Base-by-base conservation (phyloP, 192 early-diverging fungal genomes). In the Rhizoclosmatium sp. region DNA sequence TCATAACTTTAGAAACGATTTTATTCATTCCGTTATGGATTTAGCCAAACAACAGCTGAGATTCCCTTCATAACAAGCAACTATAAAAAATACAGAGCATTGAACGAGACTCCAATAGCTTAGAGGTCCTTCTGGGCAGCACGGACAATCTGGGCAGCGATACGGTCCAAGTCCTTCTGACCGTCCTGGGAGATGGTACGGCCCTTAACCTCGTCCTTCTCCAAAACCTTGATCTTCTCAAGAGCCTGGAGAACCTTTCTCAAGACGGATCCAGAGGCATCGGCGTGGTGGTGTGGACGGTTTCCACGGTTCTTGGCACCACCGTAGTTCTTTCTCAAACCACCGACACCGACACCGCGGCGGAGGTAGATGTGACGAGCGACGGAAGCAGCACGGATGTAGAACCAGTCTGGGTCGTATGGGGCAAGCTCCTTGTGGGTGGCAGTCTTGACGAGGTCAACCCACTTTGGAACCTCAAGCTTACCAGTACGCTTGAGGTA, bases 341-440 rank as follows among this genome's bases (percentile, higher is more conserved):
- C 95, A 86, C 97, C 98, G 73, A 98, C 91, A 85, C 98, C 98
- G 81, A 97, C 94, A 80, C 92, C 90, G 85, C 90, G 91, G 83
- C 95, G 92, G 83, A 99, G 91, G 93, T 99, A 99, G 88, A 99
- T 93, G 89, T 98, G 96, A 78, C 98, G 96, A 82, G 98, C 98
- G 82, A 95, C 91, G 60, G 97, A 95, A 86, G 82, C 95, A 80
- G 96, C 96, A 80, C 96, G 96, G 75, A 97, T 86, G 91, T 97
- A 99, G 94, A 93, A 99, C 97, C 97, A 99, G 91, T 99, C 98
- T 65, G 94, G 93, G 84, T 99, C 97, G 88, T 97, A 95, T 48
- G 98, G 98, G 79, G 93, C 93, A 75, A 97, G 91, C 89, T 99
- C 98, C 93, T 97, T 98, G 93, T 89, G 92, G 74, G 94, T 91